Conservation (phyloP, 768 basidiomycete species). For the Hypholoma fasciculare region DNA sequence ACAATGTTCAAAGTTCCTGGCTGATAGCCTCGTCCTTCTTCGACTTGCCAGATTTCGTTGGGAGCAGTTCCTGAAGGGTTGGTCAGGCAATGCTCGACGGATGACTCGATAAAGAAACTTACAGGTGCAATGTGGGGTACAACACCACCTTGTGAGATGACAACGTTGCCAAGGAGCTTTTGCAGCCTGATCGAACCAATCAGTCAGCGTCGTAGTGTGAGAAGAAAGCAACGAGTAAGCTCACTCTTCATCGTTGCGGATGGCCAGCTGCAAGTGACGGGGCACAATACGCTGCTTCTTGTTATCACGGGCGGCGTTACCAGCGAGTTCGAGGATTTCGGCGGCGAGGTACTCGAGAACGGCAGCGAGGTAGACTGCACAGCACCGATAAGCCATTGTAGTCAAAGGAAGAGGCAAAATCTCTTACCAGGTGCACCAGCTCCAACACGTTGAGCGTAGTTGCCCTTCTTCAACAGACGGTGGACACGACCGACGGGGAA, state of each 20-base stretch:
- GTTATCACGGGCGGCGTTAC: constrained; percentile 82
- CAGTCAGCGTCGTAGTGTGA: constrained; percentile 2
- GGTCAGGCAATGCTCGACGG: constrained; percentile 15
- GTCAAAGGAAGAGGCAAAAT: background rate
- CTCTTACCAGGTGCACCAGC: constrained; percentile 79
- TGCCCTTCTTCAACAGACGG: constrained; percentile 86
- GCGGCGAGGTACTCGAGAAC: constrained; percentile 93
- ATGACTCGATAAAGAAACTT: constrained; percentile 13
- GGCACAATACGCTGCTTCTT: constrained; percentile 96
- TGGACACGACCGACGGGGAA: constrained; percentile 95
- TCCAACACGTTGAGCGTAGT: constrained; percentile 88
- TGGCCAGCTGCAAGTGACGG: constrained; percentile 90
- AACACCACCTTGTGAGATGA: constrained; percentile 94
- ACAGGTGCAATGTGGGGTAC: constrained; percentile 64
- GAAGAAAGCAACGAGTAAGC: constrained; percentile 14
- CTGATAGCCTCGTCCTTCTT: constrained; percentile 46
- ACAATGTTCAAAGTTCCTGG: constrained; percentile 43
- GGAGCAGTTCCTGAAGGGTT: constrained; percentile 36
- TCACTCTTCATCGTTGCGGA: constrained; percentile 89
- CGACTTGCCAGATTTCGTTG: constrained; percentile 39
- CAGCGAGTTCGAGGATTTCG: constrained; percentile 92
- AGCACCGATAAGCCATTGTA: constrained; percentile 21
- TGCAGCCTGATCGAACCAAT: constrained; percentile 49
- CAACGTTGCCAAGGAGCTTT: constrained; percentile 83
- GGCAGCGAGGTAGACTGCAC: constrained; percentile 82